Conservation (phyloP, 345 rosid genomes). For the Eucalyptus tenuipes region DNA sequence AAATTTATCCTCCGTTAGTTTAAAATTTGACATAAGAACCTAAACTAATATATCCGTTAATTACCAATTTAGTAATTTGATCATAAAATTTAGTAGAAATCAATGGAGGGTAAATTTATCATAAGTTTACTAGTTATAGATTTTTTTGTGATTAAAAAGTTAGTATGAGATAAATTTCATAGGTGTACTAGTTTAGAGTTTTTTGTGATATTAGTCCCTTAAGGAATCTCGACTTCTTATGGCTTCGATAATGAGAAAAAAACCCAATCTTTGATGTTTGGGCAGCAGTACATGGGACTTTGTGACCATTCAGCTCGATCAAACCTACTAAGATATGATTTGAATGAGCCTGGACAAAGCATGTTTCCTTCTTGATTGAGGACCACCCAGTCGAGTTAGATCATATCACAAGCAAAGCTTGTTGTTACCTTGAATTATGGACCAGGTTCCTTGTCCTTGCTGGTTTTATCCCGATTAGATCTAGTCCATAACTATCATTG, state of each 20-base stretch:
- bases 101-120: too few species aligned
- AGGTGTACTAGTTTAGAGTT: too few species aligned
- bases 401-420: neutral
- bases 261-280: neutral
- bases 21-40: too few species aligned
- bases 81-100: too few species aligned
- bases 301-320: neutral
- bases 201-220: neutral
- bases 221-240: neutral
- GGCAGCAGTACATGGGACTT: neutral
- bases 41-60: too few species aligned
- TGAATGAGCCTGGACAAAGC: neutral
- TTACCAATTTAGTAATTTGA: too few species aligned
- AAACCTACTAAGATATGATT: neutral
- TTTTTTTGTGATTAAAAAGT: too few species aligned
- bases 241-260: neutral
- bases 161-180: too few species aligned
- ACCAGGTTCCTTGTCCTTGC: neutral
- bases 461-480: neutral
- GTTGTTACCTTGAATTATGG: neutral
- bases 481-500: neutral
- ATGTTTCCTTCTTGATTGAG: neutral
- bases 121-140: too few species aligned
- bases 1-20: rapidly evolving
- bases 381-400: neutral